Percentiles rank a stretch among this genome's conserved stretches.
These are phyloP conservation scores for Diaporthe velutina DNA, from an alignment of 2,329 filamentous ascomycete genomes.

Conservation along the genomic window DNA sequence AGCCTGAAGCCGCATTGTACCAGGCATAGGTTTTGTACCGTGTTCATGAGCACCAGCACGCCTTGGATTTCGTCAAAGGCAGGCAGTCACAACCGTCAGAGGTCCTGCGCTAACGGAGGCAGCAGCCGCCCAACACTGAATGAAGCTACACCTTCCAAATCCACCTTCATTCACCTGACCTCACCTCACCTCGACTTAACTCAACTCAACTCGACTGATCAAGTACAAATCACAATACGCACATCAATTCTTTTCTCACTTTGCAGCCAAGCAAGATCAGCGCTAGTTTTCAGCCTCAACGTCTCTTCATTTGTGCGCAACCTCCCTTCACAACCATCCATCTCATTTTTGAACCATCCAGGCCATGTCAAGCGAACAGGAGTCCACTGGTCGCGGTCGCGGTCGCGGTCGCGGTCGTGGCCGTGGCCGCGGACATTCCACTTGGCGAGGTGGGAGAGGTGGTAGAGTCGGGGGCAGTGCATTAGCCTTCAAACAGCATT, in stretches of 20 bases:
- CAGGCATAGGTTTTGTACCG: not conserved
- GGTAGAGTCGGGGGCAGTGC: slow-evolving; percentile 46
- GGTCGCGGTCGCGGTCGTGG: not conserved
- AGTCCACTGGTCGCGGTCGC: not conserved
- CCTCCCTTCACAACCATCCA: not conserved
- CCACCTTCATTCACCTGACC: not conserved
- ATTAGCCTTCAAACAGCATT: slow-evolving; percentile 5
- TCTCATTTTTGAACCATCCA: not conserved
- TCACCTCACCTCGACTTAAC: not conserved
- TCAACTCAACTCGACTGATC: not conserved
- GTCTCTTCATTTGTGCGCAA: not conserved
- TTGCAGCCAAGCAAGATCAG: not conserved
- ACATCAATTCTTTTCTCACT: not conserved
- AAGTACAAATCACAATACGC: not conserved
- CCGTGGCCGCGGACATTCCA: slow-evolving; percentile 21
- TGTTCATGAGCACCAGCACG: not conserved
- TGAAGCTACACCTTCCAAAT: slow-evolving; percentile 10
- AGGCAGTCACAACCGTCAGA: not conserved
- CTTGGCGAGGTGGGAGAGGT: slow-evolving; percentile 24
- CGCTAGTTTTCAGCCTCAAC: not conserved
- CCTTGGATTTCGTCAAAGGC: not conserved
- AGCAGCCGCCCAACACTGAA: slow-evolving; percentile 16
- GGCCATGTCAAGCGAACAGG: slow-evolving; percentile 23
- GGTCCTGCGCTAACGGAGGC: slow-evolving; percentile 37
- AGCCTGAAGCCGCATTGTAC: not conserved